Conservation (phyloP, 257 asterid genomes). For the Solanum pinnatisectum region DNA sequence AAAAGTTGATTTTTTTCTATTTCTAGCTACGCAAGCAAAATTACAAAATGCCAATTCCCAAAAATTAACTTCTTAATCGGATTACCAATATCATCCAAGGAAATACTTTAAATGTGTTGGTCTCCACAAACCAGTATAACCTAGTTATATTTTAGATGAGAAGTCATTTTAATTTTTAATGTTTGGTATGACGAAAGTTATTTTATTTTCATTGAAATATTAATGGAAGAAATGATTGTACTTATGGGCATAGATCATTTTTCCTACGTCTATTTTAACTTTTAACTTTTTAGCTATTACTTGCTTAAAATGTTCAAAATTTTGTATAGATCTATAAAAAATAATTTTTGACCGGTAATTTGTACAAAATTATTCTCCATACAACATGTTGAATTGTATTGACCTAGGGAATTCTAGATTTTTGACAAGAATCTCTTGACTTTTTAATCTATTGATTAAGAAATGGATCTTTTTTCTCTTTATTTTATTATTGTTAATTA, state of each 20-base stretch:
- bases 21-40: not conserved
- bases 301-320: not conserved
- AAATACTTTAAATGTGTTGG: not conserved
- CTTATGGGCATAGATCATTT: not conserved
- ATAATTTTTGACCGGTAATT: not conserved
- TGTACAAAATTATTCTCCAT: too few relatives aligned
- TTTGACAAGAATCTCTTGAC: not conserved
- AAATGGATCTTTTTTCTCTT: not conserved
- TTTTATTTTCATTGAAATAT: too few relatives aligned
- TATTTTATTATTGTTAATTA: not conserved
- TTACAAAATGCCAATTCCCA: not conserved
- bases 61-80: not conserved
- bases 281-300: not conserved
- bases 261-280: not conserved
- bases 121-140: not conserved
- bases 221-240: not conserved
- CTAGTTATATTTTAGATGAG: not conserved
- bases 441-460: not conserved
- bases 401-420: not conserved
- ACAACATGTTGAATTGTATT: slow-evolving; percentile 13
- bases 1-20: not conserved
- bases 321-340: not conserved
- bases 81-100: not conserved
- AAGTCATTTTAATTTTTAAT: too few relatives aligned
- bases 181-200: too few relatives aligned